phyloP scores from a whole-genome alignment of 345 rosid species.

The Sisymbrium irio region DNA sequence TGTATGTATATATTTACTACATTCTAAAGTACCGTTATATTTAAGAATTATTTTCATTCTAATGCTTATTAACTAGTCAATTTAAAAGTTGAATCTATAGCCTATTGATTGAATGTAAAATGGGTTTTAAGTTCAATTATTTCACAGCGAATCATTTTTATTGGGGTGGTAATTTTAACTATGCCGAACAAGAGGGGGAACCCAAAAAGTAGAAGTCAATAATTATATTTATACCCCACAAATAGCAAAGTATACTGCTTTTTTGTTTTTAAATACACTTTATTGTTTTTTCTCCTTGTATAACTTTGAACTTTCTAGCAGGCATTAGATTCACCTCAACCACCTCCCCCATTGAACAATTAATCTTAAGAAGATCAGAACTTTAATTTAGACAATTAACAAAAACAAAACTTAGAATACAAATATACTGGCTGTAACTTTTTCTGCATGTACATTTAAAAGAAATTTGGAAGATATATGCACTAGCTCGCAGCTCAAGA shows the following conservation, averaged over 20 bases:
- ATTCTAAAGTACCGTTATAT: slow-evolving; percentile 4
- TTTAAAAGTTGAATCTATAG: slow-evolving; percentile 16
- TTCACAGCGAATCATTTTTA: slow-evolving; percentile 18
- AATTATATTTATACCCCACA: slow-evolving; percentile 38
- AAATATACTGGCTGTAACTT: neutral
- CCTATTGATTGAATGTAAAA: slow-evolving; percentile 15
- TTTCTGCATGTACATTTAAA: neutral
- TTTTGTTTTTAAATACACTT: slow-evolving; percentile 18
- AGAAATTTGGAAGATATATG: neutral
- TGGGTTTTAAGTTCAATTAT: slow-evolving; percentile 1
- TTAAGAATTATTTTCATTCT: neutral
- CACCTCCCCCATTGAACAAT: slow-evolving; percentile 4
- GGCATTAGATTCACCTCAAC: slow-evolving; percentile 36
- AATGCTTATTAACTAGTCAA: neutral
- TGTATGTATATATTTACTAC: neutral
- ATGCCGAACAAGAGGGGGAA: slow-evolving; percentile 3
- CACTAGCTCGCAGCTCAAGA: neutral
- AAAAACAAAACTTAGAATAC: neutral
- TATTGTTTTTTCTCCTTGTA: slow-evolving; percentile 17
- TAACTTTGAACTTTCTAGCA: slow-evolving; percentile 29
- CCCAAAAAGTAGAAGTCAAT: slow-evolving; percentile 33
- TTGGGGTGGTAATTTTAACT: slow-evolving; percentile 19
- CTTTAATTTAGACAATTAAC: neutral
- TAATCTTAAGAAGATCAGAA: neutral
- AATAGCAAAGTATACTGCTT: slow-evolving; percentile 31